Evolutionary conservation across 2,329 filamentous ascomycete genomes (phyloP), one percentile per base, ranked within the genome.

Genomic region (Dactylellina drechsleri): DNA sequence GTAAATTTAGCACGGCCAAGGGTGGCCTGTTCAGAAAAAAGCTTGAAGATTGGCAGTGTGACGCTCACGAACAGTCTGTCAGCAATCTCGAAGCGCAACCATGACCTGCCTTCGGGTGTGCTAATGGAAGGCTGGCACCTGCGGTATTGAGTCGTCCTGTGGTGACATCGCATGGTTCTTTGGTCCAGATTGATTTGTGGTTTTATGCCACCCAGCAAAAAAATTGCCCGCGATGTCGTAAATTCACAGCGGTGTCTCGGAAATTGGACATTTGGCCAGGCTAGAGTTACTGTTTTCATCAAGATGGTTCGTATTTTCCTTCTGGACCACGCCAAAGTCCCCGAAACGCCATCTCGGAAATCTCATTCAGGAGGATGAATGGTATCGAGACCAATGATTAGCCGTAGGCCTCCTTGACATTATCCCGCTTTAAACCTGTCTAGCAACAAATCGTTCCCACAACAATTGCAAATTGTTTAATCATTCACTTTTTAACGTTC

Each of bases 141-240:
- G 64, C 71, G 56, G 68, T 75, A 68, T 75, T 65, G 23, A 75
- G 64, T 64, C 71, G 71, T 57, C 47, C 43, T 45, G 68, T 49
- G 31, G 71, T 75, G 40, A 75, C 71, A 75, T 75, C 52, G 71
- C 71, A 75, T 68, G 71, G 71, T 53, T 43, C 18, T 53, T 49
- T 23, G 56, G 36, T 26, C 41, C 7, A 15, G 15, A 61, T 74
- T 56, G 57, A 62, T 66, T 66, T 57, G 52, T 62, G 56, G 40
- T 26, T 56, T 65, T 15, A 59, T 62, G 41, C 49, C 26, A 26
- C 31, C 47, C 47, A 23, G 16, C n/a, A 52, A 18, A 60, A 61
- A 60, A 73, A 61, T 36, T 52, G 40, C 49, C 49, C 41, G 47
- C 56, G 49, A 59, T n/a, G 41, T 49, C 20, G 31, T 40, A 57